A percentile compares a stretch with the other conserved stretches of the same genome.
phyloP scores from a whole-genome alignment of 805 yeast genomes.

The Pichia californica region DNA sequence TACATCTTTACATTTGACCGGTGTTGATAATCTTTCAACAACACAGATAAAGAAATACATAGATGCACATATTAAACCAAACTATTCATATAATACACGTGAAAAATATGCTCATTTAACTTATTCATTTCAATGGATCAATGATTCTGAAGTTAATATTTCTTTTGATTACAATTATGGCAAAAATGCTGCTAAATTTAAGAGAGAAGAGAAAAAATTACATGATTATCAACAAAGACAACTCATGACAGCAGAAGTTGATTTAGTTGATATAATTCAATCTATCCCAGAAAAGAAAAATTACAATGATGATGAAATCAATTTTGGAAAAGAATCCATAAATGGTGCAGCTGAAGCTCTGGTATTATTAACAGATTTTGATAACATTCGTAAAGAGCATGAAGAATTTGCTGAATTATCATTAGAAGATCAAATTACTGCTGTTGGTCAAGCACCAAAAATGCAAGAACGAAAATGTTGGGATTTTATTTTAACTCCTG shows the following conservation, averaged over 20 bases:
- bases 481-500: constrained; percentile 9
- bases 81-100: constrained; percentile 22
- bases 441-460: constrained; percentile 9
- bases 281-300: too few species aligned
- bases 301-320: too few species aligned
- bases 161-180: constrained; percentile 33
- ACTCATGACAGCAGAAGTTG: too few species aligned
- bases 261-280: background rate
- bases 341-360: constrained; percentile 8
- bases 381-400: constrained; percentile 7
- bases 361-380: constrained; percentile 7
- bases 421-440: constrained; percentile 5
- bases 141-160: constrained; percentile 53
- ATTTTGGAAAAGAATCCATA: constrained; percentile 3
- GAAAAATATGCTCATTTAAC: constrained; percentile 24
- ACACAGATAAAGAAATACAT: constrained; percentile 51
- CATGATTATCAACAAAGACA: constrained; percentile 14
- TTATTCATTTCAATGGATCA: constrained; percentile 57
- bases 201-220: constrained; percentile 1
- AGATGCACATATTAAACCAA: constrained; percentile 37
- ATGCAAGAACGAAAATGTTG: constrained; percentile 12
- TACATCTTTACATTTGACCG: constrained; percentile 44
- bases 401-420: constrained; percentile 8
- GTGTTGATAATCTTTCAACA: constrained; percentile 61
- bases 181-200: constrained; percentile 19